Conservation (phyloP, 148 eudicot species). For the Fagopyrum homotropicum region DNA sequence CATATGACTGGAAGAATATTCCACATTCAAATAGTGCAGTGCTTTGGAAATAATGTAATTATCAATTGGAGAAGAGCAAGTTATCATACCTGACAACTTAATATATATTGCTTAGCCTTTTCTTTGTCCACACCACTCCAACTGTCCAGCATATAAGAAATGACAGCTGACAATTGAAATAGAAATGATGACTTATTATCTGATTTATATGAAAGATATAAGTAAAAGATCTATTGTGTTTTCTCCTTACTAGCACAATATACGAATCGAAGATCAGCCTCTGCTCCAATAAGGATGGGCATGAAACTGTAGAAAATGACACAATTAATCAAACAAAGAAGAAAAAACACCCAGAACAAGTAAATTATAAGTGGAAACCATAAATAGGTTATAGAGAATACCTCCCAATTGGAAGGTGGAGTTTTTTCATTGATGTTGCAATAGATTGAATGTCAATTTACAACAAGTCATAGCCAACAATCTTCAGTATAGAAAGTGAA, state of each 20-base stretch:
- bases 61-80: no score
- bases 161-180: no score
- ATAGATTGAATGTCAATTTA: slow-evolving; percentile 40
- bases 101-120: no score
- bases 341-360: background rate
- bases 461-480: slow-evolving; percentile 62
- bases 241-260: no score
- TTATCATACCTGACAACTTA: no score
- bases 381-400: slow-evolving; percentile 19
- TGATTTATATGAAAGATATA: no score
- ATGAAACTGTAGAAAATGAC: slow-evolving; percentile 49
- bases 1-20: slow-evolving; percentile 69
- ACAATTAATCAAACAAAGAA: background rate
- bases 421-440: slow-evolving; percentile 63
- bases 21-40: slow-evolving; percentile 9
- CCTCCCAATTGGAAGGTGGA: slow-evolving; percentile 89
- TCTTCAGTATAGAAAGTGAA: slow-evolving; percentile 83
- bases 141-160: no score
- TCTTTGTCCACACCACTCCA: no score
- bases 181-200: no score
- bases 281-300: slow-evolving; percentile 86
- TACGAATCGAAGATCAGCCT: no score
- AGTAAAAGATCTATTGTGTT: no score
- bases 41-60: background rate
- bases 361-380: background rate